A percentile compares a stretch with the other conserved stretches of the same genome.
Evolutionary conservation across 495 filamentous ascomycete genomes (phyloP).

Genomic region (Collariella sp.): DNA sequence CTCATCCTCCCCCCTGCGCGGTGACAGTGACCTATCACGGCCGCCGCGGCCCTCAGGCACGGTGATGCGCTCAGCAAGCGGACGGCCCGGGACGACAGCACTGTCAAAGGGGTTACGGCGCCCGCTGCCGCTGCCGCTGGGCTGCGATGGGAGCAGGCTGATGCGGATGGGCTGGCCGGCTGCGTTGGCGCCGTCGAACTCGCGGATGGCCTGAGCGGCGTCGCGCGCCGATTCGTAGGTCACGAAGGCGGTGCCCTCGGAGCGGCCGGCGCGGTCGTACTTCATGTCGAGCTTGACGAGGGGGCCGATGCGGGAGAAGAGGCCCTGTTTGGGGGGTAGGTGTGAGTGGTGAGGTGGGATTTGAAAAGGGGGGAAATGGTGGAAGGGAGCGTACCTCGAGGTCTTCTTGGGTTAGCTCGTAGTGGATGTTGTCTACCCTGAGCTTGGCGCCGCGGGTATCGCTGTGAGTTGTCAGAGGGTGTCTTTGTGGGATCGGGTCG

Average conservation of each 20-base stretch:
- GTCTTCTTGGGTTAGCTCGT: conserved; percentile 82
- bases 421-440: conserved; percentile 86
- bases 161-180: conserved; percentile 85
- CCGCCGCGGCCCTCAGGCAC: conserved; percentile 40
- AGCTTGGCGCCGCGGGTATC: conserved; percentile 58
- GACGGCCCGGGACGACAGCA: conserved; percentile 45
- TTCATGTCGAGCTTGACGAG: conserved; percentile 60
- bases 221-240: conserved; percentile 63
- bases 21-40: conserved; percentile 45
- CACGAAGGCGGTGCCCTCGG: conserved; percentile 76
- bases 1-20: conserved; percentile 55
- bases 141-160: conserved; percentile 50
- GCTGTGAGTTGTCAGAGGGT: conserved; percentile 23
- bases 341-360: conserved; percentile 3
- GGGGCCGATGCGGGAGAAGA: conserved; percentile 71
- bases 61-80: conserved; percentile 71
- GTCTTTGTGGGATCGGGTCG: not conserved
- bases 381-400: conserved; percentile 52
- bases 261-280: conserved; percentile 88
- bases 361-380: not conserved
- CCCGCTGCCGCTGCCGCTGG: conserved; percentile 14
- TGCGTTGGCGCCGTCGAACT: conserved; percentile 87
- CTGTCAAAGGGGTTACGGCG: conserved; percentile 50
- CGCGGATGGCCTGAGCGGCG: conserved; percentile 63
- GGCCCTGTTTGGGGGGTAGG: conserved; percentile 48